Base-by-base conservation (phyloP, 768 basidiomycete species). In the Leccinum truebloodii region DNA sequence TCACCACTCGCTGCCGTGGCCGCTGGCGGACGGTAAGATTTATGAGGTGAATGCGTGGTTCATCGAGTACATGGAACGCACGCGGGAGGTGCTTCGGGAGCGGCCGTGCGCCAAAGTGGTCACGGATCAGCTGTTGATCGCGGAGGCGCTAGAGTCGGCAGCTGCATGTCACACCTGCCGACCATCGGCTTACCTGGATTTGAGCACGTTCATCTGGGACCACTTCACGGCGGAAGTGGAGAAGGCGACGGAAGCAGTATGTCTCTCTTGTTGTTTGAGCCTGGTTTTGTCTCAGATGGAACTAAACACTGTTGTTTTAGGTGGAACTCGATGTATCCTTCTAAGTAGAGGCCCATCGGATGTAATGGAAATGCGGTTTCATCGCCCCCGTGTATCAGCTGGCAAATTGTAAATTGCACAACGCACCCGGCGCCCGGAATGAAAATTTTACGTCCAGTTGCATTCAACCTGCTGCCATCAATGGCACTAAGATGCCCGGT, bases 41-140 rank as follows among this genome's bases (percentile, higher is more conserved):
- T 75, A 74, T 53, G 73, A 74, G 65, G 72, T 74, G 58, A 74
- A 74, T 3, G 59, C 67, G 16, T 74, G 73, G 73, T 74, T 74
- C 41, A 75, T 74, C 59, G 73, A 75, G 56, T 74, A 69, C 37
- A 74, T 74, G 73, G 73, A 74, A 18, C 74, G 74, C 9, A 35
- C 71, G 48, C 64, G 73, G 61, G 66, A 66, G 39, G 70, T 58
- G 13, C 69, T 74, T 37, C 65, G 72, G 35, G 73, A 74, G 61
- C 67, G 67, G 28, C 73, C 74, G 24, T 74, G 67, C 26, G 65
- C 67, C 61, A 74, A 74, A 59, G 70, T 65, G 35, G 70, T 72
- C 48, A 48, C 59, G 6, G 73, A 74, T 28, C 73, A 74, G 28
- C 30, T 74, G 60, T 22, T 74, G 63, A 70, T 74, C 48, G 70